Evolutionary conservation across 768 basidiomycete species (phyloP), one percentile per base, ranked within the genome.

Genomic region (Phylloporus rhodoxanthus): DNA sequence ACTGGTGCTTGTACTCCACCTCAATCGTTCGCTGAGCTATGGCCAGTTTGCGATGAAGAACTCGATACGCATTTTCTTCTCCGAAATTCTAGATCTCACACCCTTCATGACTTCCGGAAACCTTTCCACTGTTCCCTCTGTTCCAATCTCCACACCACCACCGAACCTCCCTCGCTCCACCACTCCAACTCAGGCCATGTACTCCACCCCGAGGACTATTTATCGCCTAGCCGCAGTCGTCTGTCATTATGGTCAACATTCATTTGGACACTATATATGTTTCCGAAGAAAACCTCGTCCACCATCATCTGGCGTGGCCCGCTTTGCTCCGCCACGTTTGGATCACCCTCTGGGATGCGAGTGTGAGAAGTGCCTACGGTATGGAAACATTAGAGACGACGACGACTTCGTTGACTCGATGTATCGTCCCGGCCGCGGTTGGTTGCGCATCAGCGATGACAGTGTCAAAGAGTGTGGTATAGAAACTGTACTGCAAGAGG

Each of bases 251-350:
- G 95, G 95, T 13, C 81, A 84, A 47, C 93, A 96, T 62, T 85
- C 85, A 4, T 94, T 88, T 62, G 95, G 95, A 5, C 95, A 99
- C 64, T 99, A 95, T 64, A 80, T 98, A 56, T 91, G 88, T 57
- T 95, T 84, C 64, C 78, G 96, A 14, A 76, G 94, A 41, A 89
- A 86, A 67, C 93, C 93, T 1, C 75, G 76, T 32, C 74, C 73
- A 34, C 61, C 69, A 14, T 58, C 68, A 3, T 57, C 68, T 20
- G 71, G 70, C 2, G 47, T 65, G 11, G 70, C 67, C 51, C 78
- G 75, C 51, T 68, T 68, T 56, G 60, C 60, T 21, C 67, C 73
- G 28, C 70, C 74, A 50, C 66, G 65, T 55, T 59, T 72, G 36
- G 58, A 56, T 37, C 74, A 76, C 61, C 64, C 74, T 26, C 63